phyloP scores from a whole-genome alignment of 2,329 filamentous ascomycete species.

The Arachnomyces sp. region DNA sequence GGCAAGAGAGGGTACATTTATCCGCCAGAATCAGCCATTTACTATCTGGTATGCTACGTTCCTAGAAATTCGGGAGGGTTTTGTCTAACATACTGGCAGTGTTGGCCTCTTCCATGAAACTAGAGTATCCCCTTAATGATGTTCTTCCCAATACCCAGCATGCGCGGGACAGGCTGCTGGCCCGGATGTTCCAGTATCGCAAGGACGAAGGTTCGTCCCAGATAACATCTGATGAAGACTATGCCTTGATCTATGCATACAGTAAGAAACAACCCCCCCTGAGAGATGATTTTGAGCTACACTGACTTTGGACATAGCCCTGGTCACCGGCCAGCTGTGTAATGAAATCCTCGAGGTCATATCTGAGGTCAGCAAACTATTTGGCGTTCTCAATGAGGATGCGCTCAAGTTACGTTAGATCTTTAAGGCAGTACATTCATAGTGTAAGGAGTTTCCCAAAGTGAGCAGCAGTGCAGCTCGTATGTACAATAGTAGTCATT shows the following conservation, averaged over 20 bases:
- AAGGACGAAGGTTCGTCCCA: conserved; percentile 52
- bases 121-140: conserved; percentile 88
- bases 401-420: conserved; percentile 48
- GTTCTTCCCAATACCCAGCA: conserved; percentile 75
- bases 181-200: conserved; percentile 80
- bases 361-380: conserved; percentile 50
- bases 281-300: not conserved
- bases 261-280: conserved; percentile 38
- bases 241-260: conserved; percentile 87
- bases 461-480: conserved; percentile 11
- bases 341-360: conserved; percentile 48
- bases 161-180: conserved; percentile 71
- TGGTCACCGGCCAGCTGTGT: conserved; percentile 54
- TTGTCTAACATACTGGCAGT: conserved; percentile 50
- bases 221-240: conserved; percentile 54
- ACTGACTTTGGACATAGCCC: conserved; percentile 32
- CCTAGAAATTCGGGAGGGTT: not conserved
- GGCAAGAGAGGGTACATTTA: conserved; percentile 67
- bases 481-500: conserved; percentile 16
- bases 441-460: conserved; percentile 1
- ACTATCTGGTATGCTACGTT: conserved; percentile 44
- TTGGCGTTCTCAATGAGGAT: conserved; percentile 55
- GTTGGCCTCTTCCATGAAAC: conserved; percentile 83
- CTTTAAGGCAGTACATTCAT: not conserved
- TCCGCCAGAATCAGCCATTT: conserved; percentile 89